Evolutionary conservation across 768 basidiomycete species (phyloP).

Genomic region (Coprinopsis cinerea): DNA sequence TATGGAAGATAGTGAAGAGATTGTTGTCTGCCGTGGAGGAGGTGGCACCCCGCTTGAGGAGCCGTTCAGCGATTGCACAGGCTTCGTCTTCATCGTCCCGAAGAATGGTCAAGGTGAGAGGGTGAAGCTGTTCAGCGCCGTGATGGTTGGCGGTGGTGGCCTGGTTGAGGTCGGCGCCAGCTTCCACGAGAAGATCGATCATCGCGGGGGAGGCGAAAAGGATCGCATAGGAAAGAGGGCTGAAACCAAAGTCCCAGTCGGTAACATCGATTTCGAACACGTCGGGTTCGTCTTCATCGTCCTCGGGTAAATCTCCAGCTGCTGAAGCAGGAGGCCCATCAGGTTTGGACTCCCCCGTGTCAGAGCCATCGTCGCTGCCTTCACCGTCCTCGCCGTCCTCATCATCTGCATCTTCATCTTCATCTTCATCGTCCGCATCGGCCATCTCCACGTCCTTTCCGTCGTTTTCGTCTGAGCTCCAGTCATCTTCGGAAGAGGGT

Average conservation of each 20-base stretch:
- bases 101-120: constrained; percentile 34
- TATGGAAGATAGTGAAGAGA: constrained; percentile 37
- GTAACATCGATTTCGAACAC: constrained; percentile 46
- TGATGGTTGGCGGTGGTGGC: constrained; percentile 23
- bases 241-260: constrained; percentile 57
- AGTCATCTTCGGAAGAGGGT: constrained; percentile 44
- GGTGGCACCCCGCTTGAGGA: constrained; percentile 36
- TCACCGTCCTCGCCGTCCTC: constrained; percentile 19
- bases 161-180: constrained; percentile 40
- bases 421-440: constrained; percentile 22
- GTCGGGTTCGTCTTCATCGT: constrained; percentile 44
- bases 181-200: constrained; percentile 40
- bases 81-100: constrained; percentile 36
- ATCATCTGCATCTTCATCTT: constrained; percentile 23
- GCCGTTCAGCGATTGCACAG: constrained; percentile 31
- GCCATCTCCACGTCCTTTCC: constrained; percentile 28
- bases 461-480: constrained; percentile 40
- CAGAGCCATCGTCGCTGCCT: constrained; percentile 13
- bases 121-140: constrained; percentile 25
- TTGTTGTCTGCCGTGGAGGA: constrained; percentile 34
- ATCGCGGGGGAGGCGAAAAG: constrained; percentile 38
- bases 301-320: constrained; percentile 39
- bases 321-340: constrained; percentile 9
- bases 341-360: constrained; percentile 12
- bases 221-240: constrained; percentile 47